These are phyloP conservation scores for Entoloma clypeatum DNA, from an alignment of 1,284 basidiomycete genomes.

Conservation along the genomic window DNA sequence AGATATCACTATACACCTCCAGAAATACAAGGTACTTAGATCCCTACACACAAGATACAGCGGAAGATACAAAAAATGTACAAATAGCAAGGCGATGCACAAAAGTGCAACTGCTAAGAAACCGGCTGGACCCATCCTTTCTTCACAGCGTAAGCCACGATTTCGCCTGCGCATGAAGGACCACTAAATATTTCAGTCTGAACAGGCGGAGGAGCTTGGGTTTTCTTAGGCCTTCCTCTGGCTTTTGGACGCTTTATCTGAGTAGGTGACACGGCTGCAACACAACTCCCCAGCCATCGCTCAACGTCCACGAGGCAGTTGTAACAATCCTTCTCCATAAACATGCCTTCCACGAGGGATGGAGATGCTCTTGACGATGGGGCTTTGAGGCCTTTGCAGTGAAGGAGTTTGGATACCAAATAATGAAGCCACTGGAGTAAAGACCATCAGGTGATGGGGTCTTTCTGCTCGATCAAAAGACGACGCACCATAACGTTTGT, in stretches of 20 bases:
- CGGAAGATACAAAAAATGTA: neutral
- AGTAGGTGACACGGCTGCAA: constrained; percentile 31
- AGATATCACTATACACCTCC: no score
- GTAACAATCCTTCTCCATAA: constrained; percentile 58
- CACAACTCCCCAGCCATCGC: constrained; percentile 40
- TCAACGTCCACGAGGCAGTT: constrained; percentile 58
- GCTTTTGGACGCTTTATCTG: constrained; percentile 27
- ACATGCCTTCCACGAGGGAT: constrained; percentile 26
- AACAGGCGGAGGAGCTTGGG: constrained; percentile 23
- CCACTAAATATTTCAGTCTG: constrained; percentile 20
- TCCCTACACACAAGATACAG: neutral
- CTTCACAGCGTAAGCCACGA: constrained; percentile 48
- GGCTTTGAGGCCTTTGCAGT: constrained; percentile 60
- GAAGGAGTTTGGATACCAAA: constrained; percentile 65
- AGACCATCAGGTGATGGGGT: constrained; percentile 3
- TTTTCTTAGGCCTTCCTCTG: constrained; percentile 43
- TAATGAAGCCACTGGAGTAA: constrained; percentile 79
- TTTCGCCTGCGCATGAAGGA: constrained; percentile 48
- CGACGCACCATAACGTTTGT: constrained; percentile 84
- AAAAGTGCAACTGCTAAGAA: constrained; percentile 13
- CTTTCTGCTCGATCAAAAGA: neutral
- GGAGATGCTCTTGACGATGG: constrained; percentile 35
- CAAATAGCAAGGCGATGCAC: neutral
- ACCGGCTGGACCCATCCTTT: constrained; percentile 48
- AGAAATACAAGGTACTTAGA: no score